Conservation (phyloP, 176 grass and related monocot genomes). For the Avena sativa region DNA sequence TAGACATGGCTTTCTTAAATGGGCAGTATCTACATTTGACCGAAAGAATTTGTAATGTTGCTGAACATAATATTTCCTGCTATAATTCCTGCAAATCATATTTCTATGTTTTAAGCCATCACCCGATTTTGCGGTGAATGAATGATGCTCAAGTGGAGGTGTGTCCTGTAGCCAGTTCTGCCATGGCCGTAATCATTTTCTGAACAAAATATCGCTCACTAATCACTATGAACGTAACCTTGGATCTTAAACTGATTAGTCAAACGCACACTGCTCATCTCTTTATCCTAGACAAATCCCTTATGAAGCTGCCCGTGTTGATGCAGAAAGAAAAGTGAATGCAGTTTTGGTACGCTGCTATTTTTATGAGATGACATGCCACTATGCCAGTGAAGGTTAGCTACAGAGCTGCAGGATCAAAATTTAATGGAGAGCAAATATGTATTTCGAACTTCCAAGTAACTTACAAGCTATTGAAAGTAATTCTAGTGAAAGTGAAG, state of each 20-base stretch:
- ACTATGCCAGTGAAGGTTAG: not conserved
- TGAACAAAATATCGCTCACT: not conserved
- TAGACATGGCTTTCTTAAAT: too few species aligned
- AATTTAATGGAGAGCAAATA: not conserved
- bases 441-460: not conserved
- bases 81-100: not conserved
- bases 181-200: not conserved
- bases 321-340: constrained; percentile 18
- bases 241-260: not conserved
- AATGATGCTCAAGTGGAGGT: not conserved
- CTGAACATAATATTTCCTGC: not conserved
- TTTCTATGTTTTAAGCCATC: fast-evolving
- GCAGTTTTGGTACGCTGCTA: not conserved
- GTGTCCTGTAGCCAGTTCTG: not conserved
- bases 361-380: not conserved
- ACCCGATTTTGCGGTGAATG: not conserved
- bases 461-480: not conserved
- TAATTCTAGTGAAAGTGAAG: not conserved
- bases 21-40: not conserved
- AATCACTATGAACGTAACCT: not conserved
- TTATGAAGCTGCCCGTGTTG: not conserved
- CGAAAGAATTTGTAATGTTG: not conserved
- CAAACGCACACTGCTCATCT: not conserved
- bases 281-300: not conserved
- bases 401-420: not conserved